Evolutionary conservation across 306 rosid genomes (phyloP).

Genomic region (Sphenostylis stenocarpa): DNA sequence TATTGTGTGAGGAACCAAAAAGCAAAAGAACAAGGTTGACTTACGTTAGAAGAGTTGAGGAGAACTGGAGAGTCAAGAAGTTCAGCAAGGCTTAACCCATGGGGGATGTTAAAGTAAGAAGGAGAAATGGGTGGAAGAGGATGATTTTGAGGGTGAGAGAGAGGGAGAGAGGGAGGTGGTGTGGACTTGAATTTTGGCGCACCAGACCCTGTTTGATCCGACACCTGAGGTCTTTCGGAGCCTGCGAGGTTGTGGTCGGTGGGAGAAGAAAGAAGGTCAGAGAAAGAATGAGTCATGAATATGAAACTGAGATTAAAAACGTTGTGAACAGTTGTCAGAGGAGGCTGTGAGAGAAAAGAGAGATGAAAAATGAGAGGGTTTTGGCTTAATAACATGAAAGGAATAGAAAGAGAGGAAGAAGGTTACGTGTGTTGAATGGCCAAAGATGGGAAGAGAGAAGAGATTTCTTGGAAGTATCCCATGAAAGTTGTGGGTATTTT

Average conservation of each 20-base stretch:
- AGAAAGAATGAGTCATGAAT: slow-evolving; percentile 67
- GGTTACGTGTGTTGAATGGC: slow-evolving; percentile 55
- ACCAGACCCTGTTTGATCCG: slow-evolving; percentile 57
- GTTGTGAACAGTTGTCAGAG: slow-evolving; percentile 9
- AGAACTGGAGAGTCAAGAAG: slow-evolving; percentile 94
- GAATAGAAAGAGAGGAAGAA: slow-evolving; percentile 16
- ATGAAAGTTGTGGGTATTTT: not conserved
- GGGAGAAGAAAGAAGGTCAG: slow-evolving; percentile 65
- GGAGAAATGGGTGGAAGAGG: slow-evolving; percentile 48
- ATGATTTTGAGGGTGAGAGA: slow-evolving; percentile 29
- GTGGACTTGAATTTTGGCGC: slow-evolving; percentile 81
- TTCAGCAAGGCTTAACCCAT: slow-evolving; percentile 79
- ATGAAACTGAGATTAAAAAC: slow-evolving; percentile 21
- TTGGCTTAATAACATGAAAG: not conserved
- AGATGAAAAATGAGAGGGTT: not conserved
- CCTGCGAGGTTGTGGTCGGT: slow-evolving; percentile 18
- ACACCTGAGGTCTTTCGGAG: slow-evolving; percentile 30
- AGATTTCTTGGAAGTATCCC: slow-evolving; percentile 50
- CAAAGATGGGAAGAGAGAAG: not conserved
- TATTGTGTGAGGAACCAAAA: not conserved
- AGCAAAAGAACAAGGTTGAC: slow-evolving; percentile 7
- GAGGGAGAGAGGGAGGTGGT: slow-evolving; percentile 84
- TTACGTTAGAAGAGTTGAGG: slow-evolving; percentile 64
- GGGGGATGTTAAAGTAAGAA: slow-evolving; percentile 71
- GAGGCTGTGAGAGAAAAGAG: not conserved